phyloP scores from a whole-genome alignment of 805 yeast genomes.

The Yamadazyma sp. region DNA sequence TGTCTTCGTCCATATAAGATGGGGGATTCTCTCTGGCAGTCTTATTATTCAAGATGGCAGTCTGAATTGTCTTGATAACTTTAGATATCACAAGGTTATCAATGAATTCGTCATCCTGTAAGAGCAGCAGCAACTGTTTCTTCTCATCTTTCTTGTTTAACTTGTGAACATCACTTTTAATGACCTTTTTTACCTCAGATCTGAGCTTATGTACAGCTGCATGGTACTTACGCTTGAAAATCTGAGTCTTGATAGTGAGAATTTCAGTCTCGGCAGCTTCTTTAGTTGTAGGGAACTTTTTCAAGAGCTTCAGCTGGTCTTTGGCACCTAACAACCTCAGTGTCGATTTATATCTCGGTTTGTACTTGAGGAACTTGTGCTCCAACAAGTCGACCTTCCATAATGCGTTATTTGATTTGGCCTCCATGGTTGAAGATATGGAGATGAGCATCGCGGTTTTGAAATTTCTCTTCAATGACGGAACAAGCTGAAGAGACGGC shows the following conservation, averaged over 20 bases:
- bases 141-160: conserved; percentile 14
- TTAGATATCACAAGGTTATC: conserved; percentile 31
- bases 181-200: conserved; percentile 30
- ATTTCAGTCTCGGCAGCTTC: conserved; percentile 49
- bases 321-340: conserved; percentile 47
- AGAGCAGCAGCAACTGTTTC: conserved; percentile 21
- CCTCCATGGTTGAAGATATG: conserved; percentile 3
- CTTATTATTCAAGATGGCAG: conserved; percentile 29
- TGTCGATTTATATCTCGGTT: conserved; percentile 52
- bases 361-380: conserved; percentile 40
- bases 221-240: conserved; percentile 51
- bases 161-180: conserved; percentile 16
- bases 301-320: conserved; percentile 39
- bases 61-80: conserved; percentile 28
- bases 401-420: conserved; percentile 7
- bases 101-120: conserved; percentile 21
- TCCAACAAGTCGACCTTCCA: conserved; percentile 62
- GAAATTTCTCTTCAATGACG: conserved; percentile 2
- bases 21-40: conserved; percentile 36
- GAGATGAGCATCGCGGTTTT: conserved; percentile 17
- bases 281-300: conserved; percentile 39
- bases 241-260: conserved; percentile 40
- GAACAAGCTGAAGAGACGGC: conserved; percentile 1
- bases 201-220: conserved; percentile 42
- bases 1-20: conserved; percentile 30